Conservation (phyloP, 2,329 filamentous ascomycete species). For the Lecanicillium sp. region DNA sequence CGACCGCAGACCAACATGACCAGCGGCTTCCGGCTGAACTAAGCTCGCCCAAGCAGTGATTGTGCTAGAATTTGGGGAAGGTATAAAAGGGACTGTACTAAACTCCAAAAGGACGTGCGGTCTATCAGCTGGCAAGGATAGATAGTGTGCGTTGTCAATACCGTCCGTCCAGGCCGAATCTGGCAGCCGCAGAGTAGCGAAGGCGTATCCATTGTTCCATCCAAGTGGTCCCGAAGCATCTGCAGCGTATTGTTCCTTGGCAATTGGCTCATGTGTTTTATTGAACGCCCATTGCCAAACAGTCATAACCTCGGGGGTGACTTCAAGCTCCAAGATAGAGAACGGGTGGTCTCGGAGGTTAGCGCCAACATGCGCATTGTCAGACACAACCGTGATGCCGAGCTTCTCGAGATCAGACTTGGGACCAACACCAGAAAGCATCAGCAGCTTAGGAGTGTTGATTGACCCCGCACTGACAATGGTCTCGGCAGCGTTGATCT, state of each 20-base stretch:
- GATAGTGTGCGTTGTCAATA: too few relatives aligned
- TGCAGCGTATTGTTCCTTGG: not conserved
- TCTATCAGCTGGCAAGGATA: too few relatives aligned
- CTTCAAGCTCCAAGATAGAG: constrained; percentile 6
- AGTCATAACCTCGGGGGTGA: constrained; percentile 6
- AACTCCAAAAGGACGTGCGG: too few relatives aligned
- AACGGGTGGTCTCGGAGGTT: constrained; percentile 7
- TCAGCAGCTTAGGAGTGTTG: constrained; percentile 28
- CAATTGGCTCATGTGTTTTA: not conserved
- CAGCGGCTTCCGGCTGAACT: too few relatives aligned
- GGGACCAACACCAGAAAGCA: constrained; percentile 28
- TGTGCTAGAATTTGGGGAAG: too few relatives aligned
- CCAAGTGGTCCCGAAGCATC: too few relatives aligned
- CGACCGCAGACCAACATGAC: too few relatives aligned
- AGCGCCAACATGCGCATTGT: not conserved
- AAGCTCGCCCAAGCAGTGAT: too few relatives aligned
- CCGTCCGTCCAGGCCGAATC: constrained; percentile 1
- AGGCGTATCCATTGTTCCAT: too few relatives aligned
- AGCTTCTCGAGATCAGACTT: constrained; percentile 21
- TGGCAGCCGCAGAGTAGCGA: not conserved
- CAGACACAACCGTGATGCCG: constrained; percentile 28
- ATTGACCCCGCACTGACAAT: constrained; percentile 15
- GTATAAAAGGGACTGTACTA: too few relatives aligned
- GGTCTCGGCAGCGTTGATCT: too few relatives aligned
- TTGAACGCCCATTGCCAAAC: not conserved